Evolutionary conservation across 148 eudicot genomes (phyloP).

Genomic region (Euryodendron excelsum): DNA sequence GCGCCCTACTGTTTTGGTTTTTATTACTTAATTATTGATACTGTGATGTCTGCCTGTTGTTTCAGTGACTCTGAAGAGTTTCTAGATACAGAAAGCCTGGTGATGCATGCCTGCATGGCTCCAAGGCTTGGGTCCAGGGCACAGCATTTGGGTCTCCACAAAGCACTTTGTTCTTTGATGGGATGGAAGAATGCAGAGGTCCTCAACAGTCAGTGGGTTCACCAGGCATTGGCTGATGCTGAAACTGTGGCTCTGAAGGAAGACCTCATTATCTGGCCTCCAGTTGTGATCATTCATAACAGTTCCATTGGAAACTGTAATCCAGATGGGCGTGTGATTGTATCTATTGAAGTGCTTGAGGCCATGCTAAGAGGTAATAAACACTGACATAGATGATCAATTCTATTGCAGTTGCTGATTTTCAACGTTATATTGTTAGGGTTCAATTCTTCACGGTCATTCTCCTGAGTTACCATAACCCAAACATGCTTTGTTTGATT

Average conservation of each 20-base stretch:
- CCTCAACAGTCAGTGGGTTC: slow-evolving; percentile 37
- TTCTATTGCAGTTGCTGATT: neutral
- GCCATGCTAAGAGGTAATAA: slow-evolving; percentile 42
- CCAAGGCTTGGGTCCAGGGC: slow-evolving; percentile 51
- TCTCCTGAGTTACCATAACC: neutral
- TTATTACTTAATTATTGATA: neutral
- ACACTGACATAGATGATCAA: neutral
- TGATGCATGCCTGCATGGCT: slow-evolving; percentile 48
- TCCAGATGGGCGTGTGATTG: slow-evolving; percentile 34
- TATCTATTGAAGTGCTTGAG: slow-evolving; percentile 32
- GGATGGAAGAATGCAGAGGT: slow-evolving; percentile 50
- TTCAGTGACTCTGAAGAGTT: slow-evolving; percentile 48
- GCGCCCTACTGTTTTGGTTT: neutral
- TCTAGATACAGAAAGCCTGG: slow-evolving; percentile 45
- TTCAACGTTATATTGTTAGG: neutral
- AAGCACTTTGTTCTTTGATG: slow-evolving; percentile 63
- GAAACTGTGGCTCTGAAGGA: slow-evolving; percentile 39
- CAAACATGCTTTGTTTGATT: neutral
- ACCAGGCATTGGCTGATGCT: slow-evolving; percentile 36
- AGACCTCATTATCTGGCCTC: slow-evolving; percentile 70
- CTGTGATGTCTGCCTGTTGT: slow-evolving; percentile 14
- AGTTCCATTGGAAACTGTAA: slow-evolving; percentile 23
- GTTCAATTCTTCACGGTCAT: neutral
- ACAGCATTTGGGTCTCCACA: slow-evolving; percentile 61
- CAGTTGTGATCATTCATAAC: slow-evolving; percentile 55